Evolutionary conservation across 805 yeast species (phyloP).

Genomic region (Hanseniaspora occidentalis): DNA sequence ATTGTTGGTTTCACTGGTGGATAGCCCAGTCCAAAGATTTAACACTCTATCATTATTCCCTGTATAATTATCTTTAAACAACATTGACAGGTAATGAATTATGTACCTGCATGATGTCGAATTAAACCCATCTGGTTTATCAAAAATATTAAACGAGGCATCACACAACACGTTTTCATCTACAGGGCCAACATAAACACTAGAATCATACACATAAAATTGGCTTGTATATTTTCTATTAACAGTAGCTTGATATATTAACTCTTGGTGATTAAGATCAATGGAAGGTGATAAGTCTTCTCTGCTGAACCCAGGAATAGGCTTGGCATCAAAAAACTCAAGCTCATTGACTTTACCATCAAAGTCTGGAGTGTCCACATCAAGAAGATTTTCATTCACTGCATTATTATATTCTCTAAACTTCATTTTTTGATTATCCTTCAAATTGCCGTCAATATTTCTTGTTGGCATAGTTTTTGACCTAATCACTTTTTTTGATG

Average conservation of each 20-base stretch:
- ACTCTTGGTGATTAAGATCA: constrained; percentile 10
- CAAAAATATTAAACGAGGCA: constrained; percentile 11
- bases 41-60: constrained; percentile 10
- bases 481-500: too few relatives aligned
- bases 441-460: too few relatives aligned
- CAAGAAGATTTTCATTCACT: too few relatives aligned
- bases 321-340: too few relatives aligned
- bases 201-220: constrained; percentile 24
- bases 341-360: too few relatives aligned
- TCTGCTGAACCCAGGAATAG: not conserved
- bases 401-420: too few relatives aligned
- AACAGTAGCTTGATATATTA: constrained; percentile 19
- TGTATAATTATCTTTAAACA: constrained; percentile 16
- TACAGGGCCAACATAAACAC: constrained; percentile 13
- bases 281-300: not conserved
- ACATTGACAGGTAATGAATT: constrained; percentile 22
- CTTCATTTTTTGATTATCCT: too few relatives aligned
- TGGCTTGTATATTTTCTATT: constrained; percentile 19
- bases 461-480: too few relatives aligned
- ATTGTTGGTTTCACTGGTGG: too few relatives aligned
- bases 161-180: constrained; percentile 6
- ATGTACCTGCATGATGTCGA: constrained; percentile 26
- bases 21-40: too few relatives aligned
- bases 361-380: not conserved
- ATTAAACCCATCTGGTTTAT: constrained; percentile 14